Conservation (phyloP, 768 basidiomycete genomes). For the Kwoniella bestiolae region DNA sequence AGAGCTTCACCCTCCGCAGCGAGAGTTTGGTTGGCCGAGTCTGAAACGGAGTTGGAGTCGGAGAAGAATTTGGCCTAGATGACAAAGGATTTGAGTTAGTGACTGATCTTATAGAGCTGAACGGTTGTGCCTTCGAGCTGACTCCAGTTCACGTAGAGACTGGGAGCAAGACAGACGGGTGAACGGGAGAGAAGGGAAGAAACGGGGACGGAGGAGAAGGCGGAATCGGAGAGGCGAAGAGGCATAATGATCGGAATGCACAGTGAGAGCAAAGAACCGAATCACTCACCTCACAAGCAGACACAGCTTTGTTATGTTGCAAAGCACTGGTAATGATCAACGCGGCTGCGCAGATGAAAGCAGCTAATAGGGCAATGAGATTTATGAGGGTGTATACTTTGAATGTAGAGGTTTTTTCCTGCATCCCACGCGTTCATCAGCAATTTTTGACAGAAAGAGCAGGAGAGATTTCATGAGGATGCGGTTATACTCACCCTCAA, state of each 20-base stretch:
- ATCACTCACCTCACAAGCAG: constrained; percentile 64
- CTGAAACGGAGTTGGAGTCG: constrained; percentile 36
- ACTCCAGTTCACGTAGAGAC: no score
- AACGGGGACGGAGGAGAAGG: no score
- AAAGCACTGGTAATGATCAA: constrained; percentile 81
- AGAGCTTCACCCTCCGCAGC: constrained; percentile 68
- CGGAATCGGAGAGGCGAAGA: no score
- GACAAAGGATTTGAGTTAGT: neutral
- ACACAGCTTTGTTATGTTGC: constrained; percentile 72
- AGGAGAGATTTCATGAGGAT: neutral
- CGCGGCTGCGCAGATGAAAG: constrained; percentile 76
- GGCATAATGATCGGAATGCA: no score
- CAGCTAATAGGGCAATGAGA: constrained; percentile 56
- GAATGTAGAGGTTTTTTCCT: constrained; percentile 57
- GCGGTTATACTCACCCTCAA: constrained; percentile 64
- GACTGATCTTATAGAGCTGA: no score
- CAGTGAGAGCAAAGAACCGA: no score
- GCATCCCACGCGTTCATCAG: no score
- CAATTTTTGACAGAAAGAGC: no score
- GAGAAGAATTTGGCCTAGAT: constrained; percentile 46
- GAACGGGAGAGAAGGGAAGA: no score
- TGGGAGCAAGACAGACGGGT: neutral
- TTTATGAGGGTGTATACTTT: constrained; percentile 47
- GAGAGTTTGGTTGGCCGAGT: constrained; percentile 34
- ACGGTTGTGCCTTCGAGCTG: no score